These are phyloP conservation scores for Omphalotus olearius DNA, from an alignment of 1,284 basidiomycete genomes.

Conservation along the genomic window DNA sequence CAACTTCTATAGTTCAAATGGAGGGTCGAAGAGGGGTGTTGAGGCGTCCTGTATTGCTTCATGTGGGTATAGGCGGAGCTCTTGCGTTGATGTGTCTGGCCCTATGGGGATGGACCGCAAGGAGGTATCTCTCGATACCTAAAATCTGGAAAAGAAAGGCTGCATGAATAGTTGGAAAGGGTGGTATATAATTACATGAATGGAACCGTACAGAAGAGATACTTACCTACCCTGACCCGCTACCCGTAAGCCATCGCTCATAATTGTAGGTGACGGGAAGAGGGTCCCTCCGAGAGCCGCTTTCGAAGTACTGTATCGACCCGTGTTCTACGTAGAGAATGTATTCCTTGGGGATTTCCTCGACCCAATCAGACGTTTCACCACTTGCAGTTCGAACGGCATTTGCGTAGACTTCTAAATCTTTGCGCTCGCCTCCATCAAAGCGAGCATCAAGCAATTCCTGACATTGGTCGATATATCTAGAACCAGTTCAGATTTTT, in stretches of 20 bases:
- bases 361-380: conserved; percentile 32
- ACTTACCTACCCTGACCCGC: neutral
- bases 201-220: too few species aligned
- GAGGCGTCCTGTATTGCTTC: conserved; percentile 27
- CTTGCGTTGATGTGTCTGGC: conserved; percentile 35
- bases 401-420: conserved; percentile 49
- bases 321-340: conserved; percentile 36
- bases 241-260: conserved; percentile 31
- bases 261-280: conserved; percentile 36
- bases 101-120: conserved; percentile 43
- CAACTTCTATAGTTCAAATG: conserved; percentile 21
- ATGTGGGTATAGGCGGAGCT: conserved; percentile 37
- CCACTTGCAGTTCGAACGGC: conserved; percentile 49
- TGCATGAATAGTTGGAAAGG: too few species aligned
- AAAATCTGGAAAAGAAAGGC: neutral
- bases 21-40: conserved; percentile 28
- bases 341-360: conserved; percentile 39
- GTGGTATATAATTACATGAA: too few species aligned
- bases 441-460: conserved; percentile 55
- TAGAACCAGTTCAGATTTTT: conserved; percentile 23
- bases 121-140: conserved; percentile 20
- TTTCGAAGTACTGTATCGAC: conserved; percentile 25
- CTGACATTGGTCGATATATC: conserved; percentile 71
- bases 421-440: conserved; percentile 43
- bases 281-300: conserved; percentile 25